These are phyloP conservation scores for Shiraia bambusicola DNA, from an alignment of 2,329 filamentous ascomycete species.

Conservation along the genomic window DNA sequence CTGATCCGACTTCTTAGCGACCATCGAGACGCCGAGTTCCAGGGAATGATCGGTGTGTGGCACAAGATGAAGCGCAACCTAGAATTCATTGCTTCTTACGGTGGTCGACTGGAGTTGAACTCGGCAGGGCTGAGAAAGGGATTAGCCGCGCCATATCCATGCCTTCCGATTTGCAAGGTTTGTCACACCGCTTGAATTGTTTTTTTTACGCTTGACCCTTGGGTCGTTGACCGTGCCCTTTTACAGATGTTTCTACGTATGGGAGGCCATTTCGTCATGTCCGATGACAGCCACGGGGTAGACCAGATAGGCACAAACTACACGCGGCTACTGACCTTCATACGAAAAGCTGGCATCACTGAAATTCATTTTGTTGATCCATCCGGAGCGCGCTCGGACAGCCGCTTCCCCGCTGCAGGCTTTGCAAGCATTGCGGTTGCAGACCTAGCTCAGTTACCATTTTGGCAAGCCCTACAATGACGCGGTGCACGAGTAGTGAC, in stretches of 20 bases:
- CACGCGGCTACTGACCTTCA: conserved; percentile 66
- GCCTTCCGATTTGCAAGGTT: conserved; percentile 73
- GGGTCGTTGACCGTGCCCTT: conserved; percentile 19
- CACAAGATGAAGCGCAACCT: conserved; percentile 72
- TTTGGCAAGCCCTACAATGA: conserved; percentile 29
- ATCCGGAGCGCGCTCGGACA: conserved; percentile 25
- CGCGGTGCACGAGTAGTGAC: not conserved
- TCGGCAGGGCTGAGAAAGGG: conserved; percentile 86
- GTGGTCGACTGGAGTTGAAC: conserved; percentile 87
- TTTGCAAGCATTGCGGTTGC: conserved; percentile 38
- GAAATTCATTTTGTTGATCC: conserved; percentile 52
- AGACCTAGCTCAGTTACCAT: conserved; percentile 31
- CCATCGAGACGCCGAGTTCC: conserved; percentile 64
- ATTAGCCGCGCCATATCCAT: conserved; percentile 86
- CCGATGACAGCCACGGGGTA: conserved; percentile 90
- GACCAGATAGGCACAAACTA: conserved; percentile 89
- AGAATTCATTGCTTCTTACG: conserved; percentile 67
- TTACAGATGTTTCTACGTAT: conserved; percentile 68
- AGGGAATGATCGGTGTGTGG: conserved; percentile 68
- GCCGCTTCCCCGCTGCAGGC: conserved; percentile 38
- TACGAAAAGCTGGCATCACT: conserved; percentile 65
- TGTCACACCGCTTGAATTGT: conserved; percentile 45
- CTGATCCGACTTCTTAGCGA: conserved; percentile 79
- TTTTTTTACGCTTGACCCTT: too few species aligned
- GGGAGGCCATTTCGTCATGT: conserved; percentile 83